Percentiles rank a stretch among this genome's conserved stretches.
Evolutionary conservation across 257 asterid genomes (phyloP).

Genomic region (Ocimum tenuiflorum): DNA sequence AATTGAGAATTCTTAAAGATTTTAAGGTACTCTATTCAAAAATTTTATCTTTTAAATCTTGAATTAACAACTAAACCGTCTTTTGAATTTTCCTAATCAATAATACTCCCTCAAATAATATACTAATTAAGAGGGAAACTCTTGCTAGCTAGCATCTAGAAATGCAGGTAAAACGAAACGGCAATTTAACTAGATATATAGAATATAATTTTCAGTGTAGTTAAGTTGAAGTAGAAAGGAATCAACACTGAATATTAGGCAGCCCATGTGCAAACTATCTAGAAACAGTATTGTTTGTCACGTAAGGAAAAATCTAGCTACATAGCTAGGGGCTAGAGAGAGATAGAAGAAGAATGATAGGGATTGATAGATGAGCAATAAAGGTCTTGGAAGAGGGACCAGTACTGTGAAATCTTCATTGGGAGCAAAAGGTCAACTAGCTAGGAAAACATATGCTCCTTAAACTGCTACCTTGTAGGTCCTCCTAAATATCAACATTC

Average conservation of each 20-base stretch:
- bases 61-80: too few species aligned
- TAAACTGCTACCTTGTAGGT: constrained; percentile 31
- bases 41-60: too few species aligned
- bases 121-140: too few species aligned
- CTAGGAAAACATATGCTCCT: constrained; percentile 37
- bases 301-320: constrained; percentile 19
- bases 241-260: constrained; percentile 35
- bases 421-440: constrained; percentile 38
- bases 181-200: neutral
- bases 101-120: too few species aligned
- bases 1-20: too few species aligned
- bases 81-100: too few species aligned
- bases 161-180: neutral
- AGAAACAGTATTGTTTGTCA: constrained; percentile 24
- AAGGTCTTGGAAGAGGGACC: constrained; percentile 61
- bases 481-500: too few species aligned
- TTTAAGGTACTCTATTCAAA: too few species aligned
- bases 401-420: constrained; percentile 21
- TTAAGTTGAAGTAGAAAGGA: constrained; percentile 32
- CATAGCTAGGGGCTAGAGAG: constrained; percentile 4
- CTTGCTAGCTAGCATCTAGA: neutral
- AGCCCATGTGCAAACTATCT: constrained; percentile 41
- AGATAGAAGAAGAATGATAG: neutral
- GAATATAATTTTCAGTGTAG: constrained; percentile 24
- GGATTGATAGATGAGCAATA: constrained; percentile 13